Percentiles rank a stretch among this genome's conserved stretches.
These are phyloP conservation scores for Amanita molliuscula DNA, from an alignment of 768 basidiomycete species.

Conservation along the genomic window DNA sequence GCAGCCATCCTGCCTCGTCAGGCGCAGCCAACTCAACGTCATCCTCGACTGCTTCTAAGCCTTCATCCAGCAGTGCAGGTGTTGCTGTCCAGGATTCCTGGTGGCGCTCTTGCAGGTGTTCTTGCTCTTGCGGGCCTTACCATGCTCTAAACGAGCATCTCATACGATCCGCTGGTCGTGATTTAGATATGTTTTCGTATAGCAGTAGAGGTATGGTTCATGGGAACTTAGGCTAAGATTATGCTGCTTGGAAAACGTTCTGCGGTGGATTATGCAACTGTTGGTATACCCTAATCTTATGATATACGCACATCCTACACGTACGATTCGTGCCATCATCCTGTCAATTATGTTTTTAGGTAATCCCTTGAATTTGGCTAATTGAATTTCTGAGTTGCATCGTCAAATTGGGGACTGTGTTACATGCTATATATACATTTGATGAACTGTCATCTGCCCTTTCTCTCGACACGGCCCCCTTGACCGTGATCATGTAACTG, in stretches of 20 bases:
- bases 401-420: too few relatives aligned
- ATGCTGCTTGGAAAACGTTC: not conserved
- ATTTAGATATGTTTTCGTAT: not conserved
- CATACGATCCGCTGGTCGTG: not conserved
- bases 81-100: not conserved
- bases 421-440: too few relatives aligned
- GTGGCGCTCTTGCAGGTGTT: constrained; percentile 2
- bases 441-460: too few relatives aligned
- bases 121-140: constrained; percentile 2
- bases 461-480: too few relatives aligned
- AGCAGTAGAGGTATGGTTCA: not conserved
- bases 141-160: not conserved
- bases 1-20: too few relatives aligned
- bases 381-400: too few relatives aligned
- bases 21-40: too few relatives aligned
- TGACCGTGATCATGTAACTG: too few relatives aligned
- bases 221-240: not conserved
- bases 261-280: not conserved
- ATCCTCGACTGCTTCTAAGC: not conserved
- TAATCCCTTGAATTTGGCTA: not conserved
- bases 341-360: not conserved
- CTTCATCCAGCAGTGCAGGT: not conserved
- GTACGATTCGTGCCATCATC: not conserved
- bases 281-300: not conserved
- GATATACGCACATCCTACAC: not conserved